phyloP scores from a whole-genome alignment of 2,329 filamentous ascomycete genomes.

The Fusarium begoniae region DNA sequence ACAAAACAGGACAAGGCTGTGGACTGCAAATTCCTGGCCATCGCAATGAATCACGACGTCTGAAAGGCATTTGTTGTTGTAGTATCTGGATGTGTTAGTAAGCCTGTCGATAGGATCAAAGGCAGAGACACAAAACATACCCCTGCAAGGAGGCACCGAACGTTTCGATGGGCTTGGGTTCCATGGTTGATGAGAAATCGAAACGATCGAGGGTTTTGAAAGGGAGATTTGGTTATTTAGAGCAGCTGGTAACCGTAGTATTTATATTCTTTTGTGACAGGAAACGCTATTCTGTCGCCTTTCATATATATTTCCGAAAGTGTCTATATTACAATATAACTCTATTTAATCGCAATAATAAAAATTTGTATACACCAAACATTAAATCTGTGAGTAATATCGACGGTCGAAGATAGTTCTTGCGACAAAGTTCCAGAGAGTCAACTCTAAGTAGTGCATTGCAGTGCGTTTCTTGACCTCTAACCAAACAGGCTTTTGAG shows the following conservation, averaged over 20 bases:
- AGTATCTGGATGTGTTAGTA: background rate
- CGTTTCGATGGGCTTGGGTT: background rate
- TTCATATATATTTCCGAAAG: rapidly evolving
- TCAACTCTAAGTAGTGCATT: background rate
- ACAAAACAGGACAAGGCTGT: background rate
- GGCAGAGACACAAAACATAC: background rate
- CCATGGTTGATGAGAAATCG: background rate
- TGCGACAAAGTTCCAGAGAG: too few relatives aligned
- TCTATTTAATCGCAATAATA: rapidly evolving
- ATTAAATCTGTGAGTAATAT: too few relatives aligned
- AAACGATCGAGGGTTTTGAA: rapidly evolving
- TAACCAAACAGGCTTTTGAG: background rate
- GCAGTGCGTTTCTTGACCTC: background rate
- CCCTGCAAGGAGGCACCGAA: background rate
- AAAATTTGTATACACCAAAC: rapidly evolving
- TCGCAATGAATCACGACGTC: background rate
- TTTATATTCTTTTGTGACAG: too few relatives aligned
- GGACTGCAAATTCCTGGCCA: background rate
- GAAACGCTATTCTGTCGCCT: rapidly evolving
- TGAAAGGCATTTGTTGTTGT: background rate
- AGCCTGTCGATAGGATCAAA: rapidly evolving
- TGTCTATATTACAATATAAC: rapidly evolving
- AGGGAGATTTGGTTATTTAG: rapidly evolving
- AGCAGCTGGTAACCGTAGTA: rapidly evolving
- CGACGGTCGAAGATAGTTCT: rapidly evolving